Base-by-base conservation (phyloP, 23 red algal genomes). In the Pyropia haitanensis region DNA sequence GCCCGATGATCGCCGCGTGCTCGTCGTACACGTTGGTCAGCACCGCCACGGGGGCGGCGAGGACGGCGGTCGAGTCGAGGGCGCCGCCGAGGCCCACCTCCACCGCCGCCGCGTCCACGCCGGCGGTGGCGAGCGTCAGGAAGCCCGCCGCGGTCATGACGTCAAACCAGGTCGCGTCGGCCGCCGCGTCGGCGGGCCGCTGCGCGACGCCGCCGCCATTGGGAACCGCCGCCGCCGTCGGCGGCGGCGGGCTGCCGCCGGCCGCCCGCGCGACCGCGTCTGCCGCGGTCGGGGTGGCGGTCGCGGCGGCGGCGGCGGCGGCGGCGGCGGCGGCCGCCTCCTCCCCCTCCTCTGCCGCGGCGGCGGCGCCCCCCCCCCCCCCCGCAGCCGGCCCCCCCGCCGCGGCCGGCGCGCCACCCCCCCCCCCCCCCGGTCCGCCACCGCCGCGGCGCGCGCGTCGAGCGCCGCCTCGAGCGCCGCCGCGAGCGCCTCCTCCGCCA, bases 1-100 rank as follows among this genome's bases (percentile, higher is more conserved):
- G 94, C 28, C 94, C 94, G 46, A 98, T 91, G 50, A 98, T 83
- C 39, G 87, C 86, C 44, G 73, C 66, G 62, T 98, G 94, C 63
- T 98, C 94, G 14, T 88, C 22, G n/a, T 74, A 56, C 50, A 98
- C 72, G 58, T 89, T 98, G 6, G 86, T 98, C 23, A 98, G 66
- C 18, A 98, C 85, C 48, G 63, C 72, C 20, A 91, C 74, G 18
- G 74, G 75, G 16, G 84, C 67, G 28, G 65, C 44, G 14, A 90
- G 63, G 2, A 98, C 86, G 58, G 91, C 91, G 30, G 94, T 98
- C 5, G 85, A 91, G 68, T 98, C 94, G 17, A 79, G 71, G 18
- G 68, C 62, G 16, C 94, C 94, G 50, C 94, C 94, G 28, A 98
- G 63, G 32, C 94, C 94, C 48, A 88, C 85, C 56, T 98, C 94